Base-by-base conservation (phyloP, 2,329 filamentous ascomycete genomes). In the Coniosporium tulheliwenetii region DNA sequence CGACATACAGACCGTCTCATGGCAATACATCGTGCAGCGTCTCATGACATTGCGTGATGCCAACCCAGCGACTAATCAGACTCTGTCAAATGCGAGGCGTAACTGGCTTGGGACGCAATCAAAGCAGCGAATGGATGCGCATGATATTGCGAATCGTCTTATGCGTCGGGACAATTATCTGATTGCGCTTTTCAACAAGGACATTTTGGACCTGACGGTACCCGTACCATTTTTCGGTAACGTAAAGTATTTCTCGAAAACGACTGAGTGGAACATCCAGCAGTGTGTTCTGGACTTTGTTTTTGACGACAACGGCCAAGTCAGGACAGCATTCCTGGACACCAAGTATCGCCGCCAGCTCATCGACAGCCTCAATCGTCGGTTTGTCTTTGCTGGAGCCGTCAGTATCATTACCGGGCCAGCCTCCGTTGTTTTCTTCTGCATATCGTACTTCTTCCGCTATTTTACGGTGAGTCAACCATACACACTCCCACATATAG, bases 91-190 rank as follows among this genome's bases (percentile, higher is more conserved):
- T 9, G 64, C 67, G 45, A 71, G 73, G 47, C 70, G 73, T 44
- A 73, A 69, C 47, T 75, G 73, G 44, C 70, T 89, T 46, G 82
- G 83, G 37, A 86, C 79, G 43, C 85, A 93, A 55, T 93, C 85
- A 15, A 93, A 95, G 58, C 85, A 96, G 61, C 75, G 89, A 46
- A 79, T 98, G 50, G 91, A 95, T 60, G 91, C 91, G 9, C 85
- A 95, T 52, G 91, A 95, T 54, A 96, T 98, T 57, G 91, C 91
- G 5, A 98, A 96, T 55, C 77, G 91, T 30, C 64, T 98, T 37
- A 96, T 98, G 91, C 80, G 91, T 44, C 82, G 85, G 54, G 89
- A 95, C 47, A 98, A 98, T 54, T 98, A 95, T 52, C 74, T 95
- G 46, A 95, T 98, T 52, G 91, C 91, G 4, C 70, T 98, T 52